Evolutionary conservation across 1,284 basidiomycete species (phyloP).

Genomic region (Heliocybe sulcata): DNA sequence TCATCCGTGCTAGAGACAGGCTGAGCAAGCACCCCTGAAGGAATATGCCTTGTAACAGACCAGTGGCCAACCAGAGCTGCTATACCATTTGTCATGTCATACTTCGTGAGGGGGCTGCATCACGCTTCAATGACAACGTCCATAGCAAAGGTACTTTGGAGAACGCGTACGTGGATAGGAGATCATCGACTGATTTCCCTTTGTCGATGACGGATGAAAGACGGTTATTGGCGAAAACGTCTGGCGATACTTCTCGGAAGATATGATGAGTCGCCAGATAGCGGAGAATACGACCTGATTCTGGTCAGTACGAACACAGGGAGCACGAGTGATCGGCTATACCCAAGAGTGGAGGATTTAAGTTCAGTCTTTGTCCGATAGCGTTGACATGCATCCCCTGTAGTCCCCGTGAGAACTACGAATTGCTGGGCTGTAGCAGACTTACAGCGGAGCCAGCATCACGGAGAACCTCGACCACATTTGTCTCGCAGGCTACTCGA

Average conservation of each 20-base stretch:
- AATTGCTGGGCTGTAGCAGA: too few relatives aligned
- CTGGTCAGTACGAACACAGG: too few relatives aligned
- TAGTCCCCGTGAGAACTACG: too few relatives aligned
- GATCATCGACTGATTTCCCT: background rate
- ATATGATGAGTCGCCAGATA: constrained; percentile 1
- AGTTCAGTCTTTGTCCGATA: too few relatives aligned
- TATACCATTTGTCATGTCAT: constrained; percentile 51
- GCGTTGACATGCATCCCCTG: too few relatives aligned
- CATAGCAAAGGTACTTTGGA: background rate
- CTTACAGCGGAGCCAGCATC: constrained; percentile 36
- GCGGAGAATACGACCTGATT: constrained; percentile 3
- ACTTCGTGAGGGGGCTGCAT: constrained; percentile 28
- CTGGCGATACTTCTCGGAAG: constrained; percentile 4
- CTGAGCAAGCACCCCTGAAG: background rate
- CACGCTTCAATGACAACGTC: background rate
- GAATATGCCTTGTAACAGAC: background rate
- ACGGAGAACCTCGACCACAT: constrained; percentile 58
- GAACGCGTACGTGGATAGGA: background rate
- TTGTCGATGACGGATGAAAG: constrained; percentile 5
- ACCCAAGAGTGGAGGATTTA: too few relatives aligned
- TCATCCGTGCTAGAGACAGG: constrained; percentile 16
- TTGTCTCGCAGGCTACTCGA: constrained; percentile 58
- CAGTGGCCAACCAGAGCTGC: constrained; percentile 50
- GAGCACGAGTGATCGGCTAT: too few relatives aligned
- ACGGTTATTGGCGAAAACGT: constrained; percentile 5